A percentile compares a stretch with the other conserved stretches of the same genome.
Conservation (phyloP, 2,329 filamentous ascomycete species). For the Coniella lustricola region DNA sequence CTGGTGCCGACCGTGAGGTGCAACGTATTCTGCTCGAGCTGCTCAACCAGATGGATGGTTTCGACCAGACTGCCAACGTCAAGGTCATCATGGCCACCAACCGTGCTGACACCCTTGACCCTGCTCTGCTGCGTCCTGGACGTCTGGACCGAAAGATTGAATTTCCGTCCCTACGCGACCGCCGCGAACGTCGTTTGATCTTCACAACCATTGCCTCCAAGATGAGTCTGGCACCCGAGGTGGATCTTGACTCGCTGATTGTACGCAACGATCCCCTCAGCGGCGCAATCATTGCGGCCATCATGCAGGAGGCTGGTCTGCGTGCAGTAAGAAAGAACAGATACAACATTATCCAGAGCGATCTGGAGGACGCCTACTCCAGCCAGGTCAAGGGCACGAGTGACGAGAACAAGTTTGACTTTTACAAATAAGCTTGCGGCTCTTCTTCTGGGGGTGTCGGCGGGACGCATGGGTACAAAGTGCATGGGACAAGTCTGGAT, state of each 20-base stretch:
- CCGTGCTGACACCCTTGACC: constrained; percentile 93
- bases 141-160: constrained; percentile 98
- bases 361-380: constrained; percentile 95
- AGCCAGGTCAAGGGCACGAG: constrained; percentile 81
- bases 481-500: not conserved
- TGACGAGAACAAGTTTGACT: constrained; percentile 75
- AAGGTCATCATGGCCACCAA: constrained; percentile 99
- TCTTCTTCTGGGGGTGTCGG: not conserved
- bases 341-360: constrained; percentile 97
- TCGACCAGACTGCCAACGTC: constrained; percentile 97
- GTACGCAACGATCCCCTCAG: constrained; percentile 93
- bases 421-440: constrained; percentile 62
- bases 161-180: constrained; percentile 90
- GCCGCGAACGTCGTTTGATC: constrained; percentile 90
- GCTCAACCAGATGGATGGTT: constrained; percentile 99
- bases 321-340: constrained; percentile 93
- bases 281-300: constrained; percentile 92
- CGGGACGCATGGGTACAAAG: not conserved
- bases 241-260: constrained; percentile 92
- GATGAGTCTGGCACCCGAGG: constrained; percentile 95
- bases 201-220: constrained; percentile 95
- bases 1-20: constrained; percentile 93
- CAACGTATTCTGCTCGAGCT: constrained; percentile 96
- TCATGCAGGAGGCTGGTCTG: constrained; percentile 98
- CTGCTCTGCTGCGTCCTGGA: constrained; percentile 86